Evolutionary conservation across 495 filamentous ascomycete species (phyloP), one percentile per base, ranked within the genome.

Genomic region (Chaetomium fimeti): DNA sequence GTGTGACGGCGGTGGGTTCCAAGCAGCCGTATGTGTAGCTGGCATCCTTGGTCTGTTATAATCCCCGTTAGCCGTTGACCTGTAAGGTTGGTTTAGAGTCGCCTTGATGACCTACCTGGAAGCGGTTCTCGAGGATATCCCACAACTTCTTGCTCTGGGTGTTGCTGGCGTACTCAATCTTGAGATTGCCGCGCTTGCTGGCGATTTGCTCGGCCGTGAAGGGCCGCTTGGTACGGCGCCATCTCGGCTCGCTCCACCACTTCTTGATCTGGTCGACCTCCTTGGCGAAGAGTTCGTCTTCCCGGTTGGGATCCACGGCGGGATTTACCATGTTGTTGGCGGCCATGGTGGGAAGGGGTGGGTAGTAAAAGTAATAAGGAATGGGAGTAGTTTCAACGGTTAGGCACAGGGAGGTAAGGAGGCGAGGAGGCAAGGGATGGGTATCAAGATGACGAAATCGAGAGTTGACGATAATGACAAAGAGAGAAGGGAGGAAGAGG

Each of bases 141-240:
- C 93, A 98, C 47, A 97, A 82, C 84, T 98, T 98, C 86, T 96
- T 97, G 49, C 87, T 83, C 78, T 91, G 88, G 8, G 79, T 80
- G 74, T 93, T 95, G 78, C 91, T 92, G 15, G 94, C 87, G 74
- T 97, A 98, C 55, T 95, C 83, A 71, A 98, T 91, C 79, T 88
- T 92, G 69, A 98, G 77, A 71, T 88, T 92, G 28, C 94, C 94
- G 71, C 94, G 83, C 84, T 98, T 98, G 27, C 89, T 86, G 63
- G 95, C 94, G 73, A 98, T 98, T 80, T 96, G 90, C 81, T 98
- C 95, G 18, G 94, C 92, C 6, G 92, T 97, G 77, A 92, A 98
- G 5, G 94, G 89, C 42, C 94, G 85, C 78, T 89, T 92, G 68
- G 94, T 98, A 76, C 91, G 86, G 71, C 91, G 83, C 94, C 94